These are phyloP conservation scores for Mycena polygramma DNA, from an alignment of 768 basidiomycete species.

Conservation along the genomic window DNA sequence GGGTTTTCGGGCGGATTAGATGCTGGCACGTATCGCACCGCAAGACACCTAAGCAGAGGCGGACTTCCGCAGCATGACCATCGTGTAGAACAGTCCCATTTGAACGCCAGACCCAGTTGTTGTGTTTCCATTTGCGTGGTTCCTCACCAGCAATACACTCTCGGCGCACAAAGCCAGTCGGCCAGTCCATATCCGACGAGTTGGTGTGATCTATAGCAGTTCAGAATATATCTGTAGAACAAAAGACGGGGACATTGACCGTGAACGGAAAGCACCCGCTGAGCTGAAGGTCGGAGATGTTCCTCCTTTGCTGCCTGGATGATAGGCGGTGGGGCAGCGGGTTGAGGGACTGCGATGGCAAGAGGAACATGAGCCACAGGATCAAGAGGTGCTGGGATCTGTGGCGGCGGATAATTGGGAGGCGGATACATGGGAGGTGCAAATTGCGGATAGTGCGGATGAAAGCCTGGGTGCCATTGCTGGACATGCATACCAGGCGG, in stretches of 20 bases:
- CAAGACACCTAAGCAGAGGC: neutral
- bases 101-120: slow-evolving; percentile 17
- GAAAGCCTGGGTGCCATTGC: neutral
- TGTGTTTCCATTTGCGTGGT: slow-evolving; percentile 15
- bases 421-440: neutral
- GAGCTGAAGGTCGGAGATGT: too few species aligned
- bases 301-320: neutral
- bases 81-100: neutral
- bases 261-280: neutral
- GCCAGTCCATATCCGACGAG: neutral
- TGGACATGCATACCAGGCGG: neutral
- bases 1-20: neutral
- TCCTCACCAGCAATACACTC: neutral
- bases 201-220: slow-evolving; percentile 9
- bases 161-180: neutral
- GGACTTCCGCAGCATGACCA: neutral
- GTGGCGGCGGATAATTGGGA: too few species aligned
- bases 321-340: neutral
- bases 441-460: too few species aligned
- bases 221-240: too few species aligned
- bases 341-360: neutral
- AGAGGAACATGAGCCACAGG: neutral
- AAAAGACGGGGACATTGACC: too few species aligned
- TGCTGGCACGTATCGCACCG: neutral
- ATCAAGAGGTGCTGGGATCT: neutral